Evolutionary conservation across 2,329 filamentous ascomycete species (phyloP).

Genomic region (Herpotrichia juniperi): DNA sequence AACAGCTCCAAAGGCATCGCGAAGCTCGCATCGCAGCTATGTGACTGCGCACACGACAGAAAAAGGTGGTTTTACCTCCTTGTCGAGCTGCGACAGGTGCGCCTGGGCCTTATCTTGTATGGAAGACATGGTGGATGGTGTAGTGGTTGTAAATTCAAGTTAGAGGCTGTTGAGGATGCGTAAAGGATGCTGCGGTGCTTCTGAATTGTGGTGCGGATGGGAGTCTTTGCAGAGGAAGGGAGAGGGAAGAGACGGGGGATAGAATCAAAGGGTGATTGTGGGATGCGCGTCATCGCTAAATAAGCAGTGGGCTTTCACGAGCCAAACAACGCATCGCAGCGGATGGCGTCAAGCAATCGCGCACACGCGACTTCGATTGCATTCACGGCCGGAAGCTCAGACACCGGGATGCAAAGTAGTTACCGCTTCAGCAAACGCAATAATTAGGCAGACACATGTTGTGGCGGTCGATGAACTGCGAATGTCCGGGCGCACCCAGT

Average conservation of each 20-base stretch:
- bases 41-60: neutral
- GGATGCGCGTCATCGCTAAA: slow-evolving; percentile 42
- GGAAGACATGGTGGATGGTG: slow-evolving; percentile 63
- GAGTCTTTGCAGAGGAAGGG: slow-evolving; percentile 17
- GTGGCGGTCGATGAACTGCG: no score
- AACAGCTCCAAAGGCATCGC: neutral
- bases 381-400: neutral
- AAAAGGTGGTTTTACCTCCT: slow-evolving; percentile 66
- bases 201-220: slow-evolving; percentile 7
- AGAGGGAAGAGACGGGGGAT: slow-evolving; percentile 21
- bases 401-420: neutral
- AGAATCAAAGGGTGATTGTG: slow-evolving; percentile 28
- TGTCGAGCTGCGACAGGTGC: slow-evolving; percentile 80
- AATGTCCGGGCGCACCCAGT: neutral
- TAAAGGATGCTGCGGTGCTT: slow-evolving; percentile 12
- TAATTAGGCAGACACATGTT: no score
- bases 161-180: slow-evolving; percentile 5
- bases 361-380: neutral
- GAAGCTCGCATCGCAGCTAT: slow-evolving; percentile 1
- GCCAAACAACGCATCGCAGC: slow-evolving; percentile 19
- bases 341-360: slow-evolving; percentile 11
- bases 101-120: slow-evolving; percentile 78
- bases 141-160: slow-evolving; percentile 1
- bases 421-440: neutral
- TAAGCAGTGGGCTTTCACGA: slow-evolving; percentile 41